Evolutionary conservation across 1,284 basidiomycete species (phyloP).

Genomic region (Agaricales sp.): DNA sequence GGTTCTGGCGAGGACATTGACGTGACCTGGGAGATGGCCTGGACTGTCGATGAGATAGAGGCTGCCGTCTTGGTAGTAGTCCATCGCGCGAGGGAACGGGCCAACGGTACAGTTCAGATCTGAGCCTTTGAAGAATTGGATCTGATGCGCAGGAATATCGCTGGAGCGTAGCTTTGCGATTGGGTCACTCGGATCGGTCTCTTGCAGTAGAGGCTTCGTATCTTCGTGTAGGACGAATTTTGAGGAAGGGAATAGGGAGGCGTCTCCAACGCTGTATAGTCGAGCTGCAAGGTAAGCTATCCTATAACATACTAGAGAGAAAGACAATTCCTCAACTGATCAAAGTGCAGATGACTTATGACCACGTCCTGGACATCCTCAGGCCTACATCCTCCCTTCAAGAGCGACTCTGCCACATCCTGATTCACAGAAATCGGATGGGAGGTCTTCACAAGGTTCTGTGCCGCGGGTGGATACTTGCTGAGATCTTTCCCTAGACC

Average conservation of each 20-base stretch:
- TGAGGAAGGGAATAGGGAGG: conserved; percentile 32
- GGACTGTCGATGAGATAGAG: conserved; percentile 46
- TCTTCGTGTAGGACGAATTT: conserved; percentile 32
- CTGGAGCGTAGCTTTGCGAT: not conserved
- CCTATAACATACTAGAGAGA: no score
- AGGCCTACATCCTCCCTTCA: conserved; percentile 33
- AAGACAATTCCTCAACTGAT: no score
- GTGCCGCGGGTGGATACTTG: conserved; percentile 25
- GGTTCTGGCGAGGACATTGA: conserved; percentile 45
- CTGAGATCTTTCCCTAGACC: conserved; percentile 37
- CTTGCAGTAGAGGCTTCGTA: conserved; percentile 22
- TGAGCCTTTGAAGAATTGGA: not conserved
- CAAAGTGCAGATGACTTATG: conserved; percentile 39
- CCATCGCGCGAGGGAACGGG: conserved; percentile 38
- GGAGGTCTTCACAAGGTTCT: conserved; percentile 18
- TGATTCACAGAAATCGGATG: conserved; percentile 26
- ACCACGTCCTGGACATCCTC: conserved; percentile 32
- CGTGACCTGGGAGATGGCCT: conserved; percentile 42
- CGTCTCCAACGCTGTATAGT: conserved; percentile 28
- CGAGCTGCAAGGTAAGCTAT: no score
- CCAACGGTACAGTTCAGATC: conserved; percentile 18
- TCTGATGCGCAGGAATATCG: not conserved
- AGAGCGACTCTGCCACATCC: conserved; percentile 36
- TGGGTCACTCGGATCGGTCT: not conserved
- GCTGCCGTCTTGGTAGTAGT: conserved; percentile 48